These are phyloP conservation scores for Amylostereum chailletii DNA, from an alignment of 1,284 basidiomycete species.

Conservation along the genomic window DNA sequence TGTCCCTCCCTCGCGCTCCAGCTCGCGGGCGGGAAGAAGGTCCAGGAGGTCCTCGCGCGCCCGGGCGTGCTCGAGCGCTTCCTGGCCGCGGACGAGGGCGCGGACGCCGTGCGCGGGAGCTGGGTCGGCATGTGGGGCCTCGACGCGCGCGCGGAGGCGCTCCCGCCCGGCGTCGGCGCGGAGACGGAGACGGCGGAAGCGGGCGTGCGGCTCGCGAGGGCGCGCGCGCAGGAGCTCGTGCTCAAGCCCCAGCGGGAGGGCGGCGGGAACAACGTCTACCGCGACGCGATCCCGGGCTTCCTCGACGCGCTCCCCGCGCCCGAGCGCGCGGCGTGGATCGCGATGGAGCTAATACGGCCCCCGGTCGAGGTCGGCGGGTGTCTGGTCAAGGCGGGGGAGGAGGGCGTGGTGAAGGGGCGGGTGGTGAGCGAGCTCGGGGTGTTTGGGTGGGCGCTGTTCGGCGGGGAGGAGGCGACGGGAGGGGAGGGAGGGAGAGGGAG, in stretches of 20 bases:
- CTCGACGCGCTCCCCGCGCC: slow-evolving; percentile 48
- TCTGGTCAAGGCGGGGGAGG: slow-evolving; percentile 55
- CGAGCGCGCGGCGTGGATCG: slow-evolving; percentile 79
- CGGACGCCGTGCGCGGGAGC: slow-evolving; percentile 49
- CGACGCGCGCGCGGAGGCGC: slow-evolving; percentile 38
- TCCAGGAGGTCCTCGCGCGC: slow-evolving; percentile 83
- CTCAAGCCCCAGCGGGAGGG: slow-evolving; percentile 96
- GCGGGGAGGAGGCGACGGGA: slow-evolving; percentile 19
- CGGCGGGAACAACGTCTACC: slow-evolving; percentile 96
- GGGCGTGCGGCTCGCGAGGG: slow-evolving; percentile 38
- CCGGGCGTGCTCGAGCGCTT: slow-evolving; percentile 72
- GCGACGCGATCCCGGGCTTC: slow-evolving; percentile 72
- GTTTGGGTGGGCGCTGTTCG: slow-evolving; percentile 85
- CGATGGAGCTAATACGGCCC: slow-evolving; percentile 86
- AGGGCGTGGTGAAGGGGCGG: slow-evolving; percentile 42
- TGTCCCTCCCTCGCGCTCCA: slow-evolving; percentile 90
- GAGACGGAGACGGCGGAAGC: slow-evolving; percentile 16
- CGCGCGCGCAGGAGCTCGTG: slow-evolving; percentile 55
- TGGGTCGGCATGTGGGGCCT: slow-evolving; percentile 83
- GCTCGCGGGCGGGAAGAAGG: slow-evolving; percentile 92
- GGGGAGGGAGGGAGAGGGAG: too few relatives aligned
- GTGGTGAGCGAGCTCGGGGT: slow-evolving; percentile 90
- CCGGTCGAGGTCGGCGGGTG: slow-evolving; percentile 63
- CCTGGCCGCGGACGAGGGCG: slow-evolving; percentile 35
- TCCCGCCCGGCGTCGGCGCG: slow-evolving; percentile 5